These are phyloP conservation scores for Nigrospora oryzae DNA, from an alignment of 2,329 filamentous ascomycete species.

Conservation along the genomic window DNA sequence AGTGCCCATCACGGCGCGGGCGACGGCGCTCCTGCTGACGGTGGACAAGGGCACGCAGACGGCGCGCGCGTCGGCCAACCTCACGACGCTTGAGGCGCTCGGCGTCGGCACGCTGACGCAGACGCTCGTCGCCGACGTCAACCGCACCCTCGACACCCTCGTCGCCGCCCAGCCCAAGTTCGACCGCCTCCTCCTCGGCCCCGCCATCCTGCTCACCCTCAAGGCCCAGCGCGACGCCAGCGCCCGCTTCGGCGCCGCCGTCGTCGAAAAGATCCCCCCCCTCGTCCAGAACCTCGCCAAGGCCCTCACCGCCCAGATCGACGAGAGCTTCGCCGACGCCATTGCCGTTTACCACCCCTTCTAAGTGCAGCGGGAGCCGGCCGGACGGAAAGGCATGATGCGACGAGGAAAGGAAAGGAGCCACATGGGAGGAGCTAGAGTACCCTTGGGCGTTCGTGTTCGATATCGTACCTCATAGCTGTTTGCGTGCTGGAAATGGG, in stretches of 20 bases:
- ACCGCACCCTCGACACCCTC: slow-evolving; percentile 27
- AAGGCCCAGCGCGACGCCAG: slow-evolving; percentile 30
- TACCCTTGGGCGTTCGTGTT: too few relatives aligned
- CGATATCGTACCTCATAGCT: too few relatives aligned
- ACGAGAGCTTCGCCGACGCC: slow-evolving; percentile 26
- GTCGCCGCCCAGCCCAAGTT: slow-evolving; percentile 33
- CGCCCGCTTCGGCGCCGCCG: slow-evolving; percentile 23
- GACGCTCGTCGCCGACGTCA: slow-evolving; percentile 26
- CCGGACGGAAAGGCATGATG: too few relatives aligned
- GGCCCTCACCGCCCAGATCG: slow-evolving; percentile 26
- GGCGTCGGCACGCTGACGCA: slow-evolving; percentile 26
- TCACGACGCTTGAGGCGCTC: slow-evolving; percentile 28
- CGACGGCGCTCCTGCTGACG: slow-evolving; percentile 26
- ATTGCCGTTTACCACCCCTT: slow-evolving; percentile 21
- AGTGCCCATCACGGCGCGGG: slow-evolving; percentile 30
- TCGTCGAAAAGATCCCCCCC: slow-evolving; percentile 30
- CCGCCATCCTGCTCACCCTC: slow-evolving; percentile 33
- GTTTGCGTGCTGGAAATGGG: too few relatives aligned
- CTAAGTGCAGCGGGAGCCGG: too few relatives aligned
- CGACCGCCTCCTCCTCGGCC: slow-evolving; percentile 29
- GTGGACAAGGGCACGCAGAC: slow-evolving; percentile 28
- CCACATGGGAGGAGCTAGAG: too few relatives aligned
- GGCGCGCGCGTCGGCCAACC: slow-evolving; percentile 25
- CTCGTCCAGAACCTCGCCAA: slow-evolving; percentile 22
- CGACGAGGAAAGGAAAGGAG: too few relatives aligned